Conservation (phyloP, 2,329 filamentous ascomycete species). For the Pseudogymnoascus pannorum region DNA sequence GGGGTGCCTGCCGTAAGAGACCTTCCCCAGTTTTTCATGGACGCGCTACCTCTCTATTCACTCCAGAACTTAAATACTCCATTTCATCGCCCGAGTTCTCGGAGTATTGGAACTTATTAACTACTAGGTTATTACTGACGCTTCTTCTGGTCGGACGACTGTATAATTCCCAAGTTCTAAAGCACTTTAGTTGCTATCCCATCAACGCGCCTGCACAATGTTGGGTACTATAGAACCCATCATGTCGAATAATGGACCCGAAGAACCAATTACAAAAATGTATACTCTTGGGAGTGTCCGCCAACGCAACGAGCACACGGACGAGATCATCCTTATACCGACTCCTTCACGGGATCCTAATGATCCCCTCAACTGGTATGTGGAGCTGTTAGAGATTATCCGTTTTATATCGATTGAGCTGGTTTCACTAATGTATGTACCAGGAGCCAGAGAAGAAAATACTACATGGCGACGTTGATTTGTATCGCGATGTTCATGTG, state of each 20-base stretch:
- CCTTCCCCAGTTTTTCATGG: too few species aligned
- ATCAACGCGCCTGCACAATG: background rate
- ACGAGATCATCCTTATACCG: conserved; percentile 26
- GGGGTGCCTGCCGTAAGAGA: too few species aligned
- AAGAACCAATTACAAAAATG: conserved; percentile 10
- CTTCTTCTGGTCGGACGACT: background rate
- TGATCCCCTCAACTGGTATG: conserved; percentile 31
- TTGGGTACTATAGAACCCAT: conserved; percentile 7
- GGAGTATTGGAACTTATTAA: background rate
- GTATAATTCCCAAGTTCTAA: background rate
- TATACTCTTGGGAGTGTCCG: conserved; percentile 18
- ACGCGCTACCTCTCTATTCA: background rate
- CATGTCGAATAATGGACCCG: conserved; percentile 2
- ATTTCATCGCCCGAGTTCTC: background rate
- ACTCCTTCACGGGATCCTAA: conserved; percentile 30
- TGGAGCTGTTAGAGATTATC: background rate
- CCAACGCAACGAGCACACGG: conserved; percentile 18
- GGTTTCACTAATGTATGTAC: background rate
- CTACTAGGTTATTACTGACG: background rate
- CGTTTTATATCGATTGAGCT: background rate
- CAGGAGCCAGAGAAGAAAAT: background rate
- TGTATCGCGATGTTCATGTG: conserved; percentile 21
- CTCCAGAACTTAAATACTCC: background rate
- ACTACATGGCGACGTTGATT: conserved; percentile 17
- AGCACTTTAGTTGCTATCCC: background rate